phyloP scores from a whole-genome alignment of 768 basidiomycete genomes.

The Amanita molliuscula region DNA sequence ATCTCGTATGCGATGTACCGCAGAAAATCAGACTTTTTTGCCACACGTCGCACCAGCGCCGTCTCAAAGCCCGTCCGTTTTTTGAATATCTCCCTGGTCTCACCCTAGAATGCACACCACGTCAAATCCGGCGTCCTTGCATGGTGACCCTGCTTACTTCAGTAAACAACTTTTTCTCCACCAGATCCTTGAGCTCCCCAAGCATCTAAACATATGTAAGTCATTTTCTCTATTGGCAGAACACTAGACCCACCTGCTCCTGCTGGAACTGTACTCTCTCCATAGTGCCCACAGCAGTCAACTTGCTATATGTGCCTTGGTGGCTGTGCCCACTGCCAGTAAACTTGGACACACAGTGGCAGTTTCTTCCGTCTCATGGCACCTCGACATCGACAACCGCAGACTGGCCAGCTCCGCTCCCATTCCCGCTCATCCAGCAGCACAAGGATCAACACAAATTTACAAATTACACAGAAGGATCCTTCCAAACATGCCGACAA shows the following conservation, averaged over 20 bases:
- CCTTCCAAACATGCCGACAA: slow-evolving; percentile 37
- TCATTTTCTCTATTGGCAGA: neutral
- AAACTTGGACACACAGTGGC: slow-evolving; percentile 6
- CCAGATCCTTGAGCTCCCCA: slow-evolving; percentile 88
- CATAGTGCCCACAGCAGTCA: slow-evolving; percentile 35
- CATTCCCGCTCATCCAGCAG: slow-evolving; percentile 59
- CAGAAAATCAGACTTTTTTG: slow-evolving; percentile 81
- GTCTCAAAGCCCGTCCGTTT: slow-evolving; percentile 79
- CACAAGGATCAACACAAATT: slow-evolving; percentile 46
- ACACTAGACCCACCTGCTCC: slow-evolving; percentile 52
- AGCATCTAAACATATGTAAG: slow-evolving; percentile 51
- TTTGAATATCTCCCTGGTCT: slow-evolving; percentile 78
- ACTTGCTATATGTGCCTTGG: neutral
- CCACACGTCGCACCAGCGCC: slow-evolving; percentile 70
- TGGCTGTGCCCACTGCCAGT: slow-evolving; percentile 4
- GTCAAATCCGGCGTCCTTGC: no score
- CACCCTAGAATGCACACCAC: slow-evolving; percentile 33
- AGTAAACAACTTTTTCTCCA: slow-evolving; percentile 77
- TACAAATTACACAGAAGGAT: slow-evolving; percentile 66
- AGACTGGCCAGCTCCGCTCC: slow-evolving; percentile 39
- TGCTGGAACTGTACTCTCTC: slow-evolving; percentile 92
- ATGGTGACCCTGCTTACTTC: slow-evolving; percentile 34
- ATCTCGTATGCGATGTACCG: slow-evolving; percentile 92
- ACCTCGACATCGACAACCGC: slow-evolving; percentile 35
- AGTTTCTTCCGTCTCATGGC: slow-evolving; percentile 26